Base-by-base conservation (phyloP, 192 early-diverging fungal species). In the Backusella australiensis region DNA sequence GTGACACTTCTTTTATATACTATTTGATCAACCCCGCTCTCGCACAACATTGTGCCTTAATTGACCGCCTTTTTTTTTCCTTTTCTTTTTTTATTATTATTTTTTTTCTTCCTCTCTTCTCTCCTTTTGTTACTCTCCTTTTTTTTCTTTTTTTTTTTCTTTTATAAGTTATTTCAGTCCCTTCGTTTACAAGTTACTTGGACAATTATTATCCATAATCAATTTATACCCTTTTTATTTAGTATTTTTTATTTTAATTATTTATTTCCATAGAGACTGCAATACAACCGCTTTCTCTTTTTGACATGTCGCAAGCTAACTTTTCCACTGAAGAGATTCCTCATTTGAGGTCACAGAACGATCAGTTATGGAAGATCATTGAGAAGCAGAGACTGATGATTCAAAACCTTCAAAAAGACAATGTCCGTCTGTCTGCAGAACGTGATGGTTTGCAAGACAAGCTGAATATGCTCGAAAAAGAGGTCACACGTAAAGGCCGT, bases 341-440 rank as follows among this genome's bases (percentile, higher is more conserved):
- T 34, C 70, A 72, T 29, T 52, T 72, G 44, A 39, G 41, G 29
- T 72, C 41, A 32, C 94, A 97, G 77, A 96, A 95, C 70, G 91
- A 92, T 29, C 91, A 93, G 78, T 88, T 97, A 35, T 96, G 95
- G 93, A 94, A 93, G 82, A 92, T 96, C 76, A 94, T 96, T 73
- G 95, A 96, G 78, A 91, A 93, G 75, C 96, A 96, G 84, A 85
- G 92, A 66, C 80, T 85, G 36, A 91, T 95, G 66, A 96, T 97
- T 72, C 91, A 93, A 69, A 91, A 94, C 67, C 85, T 97, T 74
- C 93, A 95, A 85, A 91, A 90, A 72, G 85, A 88, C 56, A 77
- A 82, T 35, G 69, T 80, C 63, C 78, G 80, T 59, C 29, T 87
- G 39, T 56, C 77, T 2, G 52, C 85, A 17, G 86, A 86, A 41